These are phyloP conservation scores for Backusella morwellensis DNA, from an alignment of 192 early-diverging fungal genomes.

Conservation along the genomic window DNA sequence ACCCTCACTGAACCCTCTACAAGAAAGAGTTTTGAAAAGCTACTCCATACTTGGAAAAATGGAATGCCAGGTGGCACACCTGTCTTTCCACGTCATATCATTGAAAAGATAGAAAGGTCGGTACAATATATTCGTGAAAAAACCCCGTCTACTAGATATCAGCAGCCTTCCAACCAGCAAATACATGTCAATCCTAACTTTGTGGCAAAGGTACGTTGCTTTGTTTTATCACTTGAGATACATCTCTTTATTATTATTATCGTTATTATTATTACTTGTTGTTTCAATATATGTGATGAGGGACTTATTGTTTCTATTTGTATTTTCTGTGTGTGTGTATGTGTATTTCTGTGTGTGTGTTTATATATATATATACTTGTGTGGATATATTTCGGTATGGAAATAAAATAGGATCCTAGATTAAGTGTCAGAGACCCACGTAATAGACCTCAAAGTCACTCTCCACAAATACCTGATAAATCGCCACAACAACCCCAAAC, in stretches of 20 bases:
- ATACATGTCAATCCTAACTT: conserved; percentile 67
- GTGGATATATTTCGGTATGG: not conserved
- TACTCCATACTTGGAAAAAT: conserved; percentile 82
- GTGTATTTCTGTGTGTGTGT: not conserved
- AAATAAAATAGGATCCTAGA: conserved; percentile 5
- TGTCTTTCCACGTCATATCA: conserved; percentile 56
- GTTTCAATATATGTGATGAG: not conserved
- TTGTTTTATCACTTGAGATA: not conserved
- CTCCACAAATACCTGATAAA: conserved; percentile 7
- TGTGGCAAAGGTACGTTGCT: conserved; percentile 32
- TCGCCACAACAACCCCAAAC: not conserved
- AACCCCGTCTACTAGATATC: conserved; percentile 19
- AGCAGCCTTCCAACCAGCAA: conserved; percentile 19
- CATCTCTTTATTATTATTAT: not conserved
- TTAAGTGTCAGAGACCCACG: conserved; percentile 12
- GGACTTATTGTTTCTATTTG: not conserved
- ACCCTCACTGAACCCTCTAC: conserved; percentile 63
- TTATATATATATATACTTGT: not conserved
- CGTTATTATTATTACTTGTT: not conserved
- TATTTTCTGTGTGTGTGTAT: not conserved
- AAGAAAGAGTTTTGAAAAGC: conserved; percentile 67
- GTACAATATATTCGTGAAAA: conserved; percentile 41
- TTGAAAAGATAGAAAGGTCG: conserved; percentile 50
- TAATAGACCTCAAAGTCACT: conserved; percentile 9
- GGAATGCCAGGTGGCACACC: conserved; percentile 56